These are phyloP conservation scores for Leishmania aethiopica DNA, from an alignment of 208 protist genomes.

Conservation along the genomic window DNA sequence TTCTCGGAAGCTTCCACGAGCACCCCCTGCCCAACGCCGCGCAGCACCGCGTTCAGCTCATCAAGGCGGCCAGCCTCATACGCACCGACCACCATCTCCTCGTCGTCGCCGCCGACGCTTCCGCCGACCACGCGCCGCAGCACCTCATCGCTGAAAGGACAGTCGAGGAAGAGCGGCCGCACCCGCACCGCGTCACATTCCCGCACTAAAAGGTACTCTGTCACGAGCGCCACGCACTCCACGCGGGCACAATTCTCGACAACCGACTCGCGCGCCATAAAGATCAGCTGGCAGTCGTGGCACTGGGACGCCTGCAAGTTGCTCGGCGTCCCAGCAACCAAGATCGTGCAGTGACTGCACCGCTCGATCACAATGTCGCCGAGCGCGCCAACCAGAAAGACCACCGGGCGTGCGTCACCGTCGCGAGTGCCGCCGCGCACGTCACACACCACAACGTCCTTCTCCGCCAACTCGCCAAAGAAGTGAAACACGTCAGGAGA, in stretches of 20 bases:
- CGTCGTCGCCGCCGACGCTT: constrained; percentile 31
- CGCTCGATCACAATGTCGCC: constrained; percentile 64
- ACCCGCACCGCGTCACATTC: constrained; percentile 33
- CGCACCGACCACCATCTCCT: constrained; percentile 30
- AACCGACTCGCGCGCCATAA: constrained; percentile 51
- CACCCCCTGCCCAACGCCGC: constrained; percentile 34
- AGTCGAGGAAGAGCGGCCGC: constrained; percentile 56
- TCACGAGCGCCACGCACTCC: constrained; percentile 52
- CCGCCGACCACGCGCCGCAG: constrained; percentile 42
- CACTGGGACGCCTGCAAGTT: constrained; percentile 56
- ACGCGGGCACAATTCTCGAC: constrained; percentile 48
- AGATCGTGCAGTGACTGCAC: constrained; percentile 76
- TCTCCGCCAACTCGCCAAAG: constrained; percentile 53
- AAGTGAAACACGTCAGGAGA: constrained; percentile 36
- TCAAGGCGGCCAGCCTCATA: constrained; percentile 40
- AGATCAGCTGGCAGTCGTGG: constrained; percentile 50
- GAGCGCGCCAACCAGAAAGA: constrained; percentile 73
- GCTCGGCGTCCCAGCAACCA: constrained; percentile 58
- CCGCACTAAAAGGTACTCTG: constrained; percentile 48
- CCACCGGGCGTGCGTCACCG: constrained; percentile 36
- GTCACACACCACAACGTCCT: constrained; percentile 55
- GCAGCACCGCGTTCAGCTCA: constrained; percentile 59
- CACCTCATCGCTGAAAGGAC: constrained; percentile 62
- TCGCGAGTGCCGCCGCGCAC: constrained; percentile 43
- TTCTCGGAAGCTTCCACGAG: constrained; percentile 26